Percentiles rank a stretch among this genome's conserved stretches.
Conservation (phyloP, 2,329 filamentous ascomycete species). For the Knufia petricola region DNA sequence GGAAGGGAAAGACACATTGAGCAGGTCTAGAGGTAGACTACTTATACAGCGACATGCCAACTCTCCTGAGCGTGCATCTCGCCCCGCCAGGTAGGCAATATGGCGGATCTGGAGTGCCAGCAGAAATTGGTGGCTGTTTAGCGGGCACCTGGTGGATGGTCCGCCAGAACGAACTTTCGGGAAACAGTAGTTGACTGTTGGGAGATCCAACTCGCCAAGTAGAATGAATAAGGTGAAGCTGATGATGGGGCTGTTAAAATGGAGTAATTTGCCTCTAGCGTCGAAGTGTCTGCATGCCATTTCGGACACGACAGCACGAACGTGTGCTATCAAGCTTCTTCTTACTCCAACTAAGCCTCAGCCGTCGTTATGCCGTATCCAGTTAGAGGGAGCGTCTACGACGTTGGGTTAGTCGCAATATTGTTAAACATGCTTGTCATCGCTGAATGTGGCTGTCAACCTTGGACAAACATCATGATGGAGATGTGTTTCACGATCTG, state of each 20-base stretch:
- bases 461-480: too few species aligned
- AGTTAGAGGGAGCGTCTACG: background rate
- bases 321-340: background rate
- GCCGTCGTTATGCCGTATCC: background rate
- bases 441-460: background rate
- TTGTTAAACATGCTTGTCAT: too few species aligned
- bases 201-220: background rate
- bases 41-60: conserved; percentile 1
- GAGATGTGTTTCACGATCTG: background rate
- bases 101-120: background rate
- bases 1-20: background rate
- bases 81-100: background rate
- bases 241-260: background rate
- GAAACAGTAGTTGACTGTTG: background rate
- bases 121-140: conserved; percentile 6
- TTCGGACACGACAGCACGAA: background rate
- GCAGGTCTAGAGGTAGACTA: conserved; percentile 1
- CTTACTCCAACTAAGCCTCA: background rate
- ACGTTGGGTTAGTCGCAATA: background rate
- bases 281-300: background rate
- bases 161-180: background rate
- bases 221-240: background rate
- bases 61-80: background rate
- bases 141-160: background rate
- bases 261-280: conserved; percentile 6